Conservation (phyloP, 441 rosid genomes). For the Macaranga tanarius region DNA sequence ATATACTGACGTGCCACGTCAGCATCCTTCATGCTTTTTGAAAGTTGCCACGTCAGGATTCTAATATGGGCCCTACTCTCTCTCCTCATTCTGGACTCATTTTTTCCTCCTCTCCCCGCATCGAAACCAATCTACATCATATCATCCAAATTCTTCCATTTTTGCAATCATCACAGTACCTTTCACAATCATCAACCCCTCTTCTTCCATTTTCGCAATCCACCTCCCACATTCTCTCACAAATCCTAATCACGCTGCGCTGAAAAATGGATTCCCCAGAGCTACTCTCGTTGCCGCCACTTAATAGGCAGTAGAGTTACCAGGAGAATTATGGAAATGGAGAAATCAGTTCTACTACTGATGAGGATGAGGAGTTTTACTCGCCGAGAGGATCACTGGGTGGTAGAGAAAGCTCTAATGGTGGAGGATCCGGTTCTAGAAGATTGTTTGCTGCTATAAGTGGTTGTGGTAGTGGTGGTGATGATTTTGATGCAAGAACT, state of each 20-base stretch:
- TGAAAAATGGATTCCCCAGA: conserved; percentile 89
- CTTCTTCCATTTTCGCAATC: conserved; percentile 29
- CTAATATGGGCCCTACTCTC: conserved; percentile 50
- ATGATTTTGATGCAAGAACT: conserved; percentile 41
- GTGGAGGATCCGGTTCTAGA: conserved; percentile 63
- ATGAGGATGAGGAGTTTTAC: conserved; percentile 75
- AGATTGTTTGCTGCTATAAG: conserved; percentile 42
- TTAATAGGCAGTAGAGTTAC: conserved; percentile 32
- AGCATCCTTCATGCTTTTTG: too few species aligned
- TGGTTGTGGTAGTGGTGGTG: too few species aligned
- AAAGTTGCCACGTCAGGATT: too few species aligned
- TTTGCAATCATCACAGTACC: conserved; percentile 55
- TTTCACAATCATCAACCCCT: conserved; percentile 32
- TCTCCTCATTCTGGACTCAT: conserved; percentile 44
- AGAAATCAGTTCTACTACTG: conserved; percentile 21
- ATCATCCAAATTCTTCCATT: too few species aligned
- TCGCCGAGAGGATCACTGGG: conserved; percentile 79
- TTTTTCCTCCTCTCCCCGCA: conserved; percentile 46
- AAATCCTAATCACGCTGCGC: conserved; percentile 61
- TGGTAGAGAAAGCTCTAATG: conserved; percentile 51
- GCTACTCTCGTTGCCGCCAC: conserved; percentile 84
- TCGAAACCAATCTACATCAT: conserved; percentile 49
- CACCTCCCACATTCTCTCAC: conserved; percentile 60
- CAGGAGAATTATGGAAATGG: conserved; percentile 26
- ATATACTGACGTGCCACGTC: too few species aligned